Evolutionary conservation across 2,329 filamentous ascomycete genomes (phyloP).

Genomic region (Thelonectria rubi): DNA sequence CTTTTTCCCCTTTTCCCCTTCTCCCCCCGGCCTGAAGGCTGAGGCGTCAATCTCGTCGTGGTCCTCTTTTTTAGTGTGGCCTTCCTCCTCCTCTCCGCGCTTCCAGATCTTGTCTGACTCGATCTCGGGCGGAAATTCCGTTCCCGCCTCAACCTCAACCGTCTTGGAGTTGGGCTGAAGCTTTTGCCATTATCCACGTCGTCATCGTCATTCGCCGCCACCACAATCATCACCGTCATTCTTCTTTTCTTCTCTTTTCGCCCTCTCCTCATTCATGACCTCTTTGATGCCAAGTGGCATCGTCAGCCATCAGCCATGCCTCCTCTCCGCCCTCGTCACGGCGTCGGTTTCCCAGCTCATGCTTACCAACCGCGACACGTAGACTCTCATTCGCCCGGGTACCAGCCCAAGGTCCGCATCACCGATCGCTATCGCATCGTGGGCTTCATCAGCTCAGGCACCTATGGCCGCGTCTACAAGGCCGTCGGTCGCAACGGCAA

Average conservation of each 20-base stretch:
- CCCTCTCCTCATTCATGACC: not conserved
- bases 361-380: constrained; percentile 47
- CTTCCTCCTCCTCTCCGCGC: constrained; percentile 16
- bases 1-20: constrained; percentile 10
- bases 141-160: constrained; percentile 5
- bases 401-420: constrained; percentile 84
- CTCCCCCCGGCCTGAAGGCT: constrained; percentile 20
- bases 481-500: constrained; percentile 71
- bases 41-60: no score
- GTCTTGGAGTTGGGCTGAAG: constrained; percentile 6
- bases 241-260: not conserved
- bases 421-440: constrained; percentile 95
- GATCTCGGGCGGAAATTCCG: constrained; percentile 16
- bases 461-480: constrained; percentile 98
- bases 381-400: constrained; percentile 64
- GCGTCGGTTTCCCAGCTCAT: constrained; percentile 40
- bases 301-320: constrained; percentile 42
- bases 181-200: constrained; percentile 2
- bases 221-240: constrained; percentile 4
- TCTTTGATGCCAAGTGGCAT: constrained; percentile 24
- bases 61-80: constrained; percentile 12
- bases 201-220: constrained; percentile 11
- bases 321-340: constrained; percentile 48
- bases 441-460: constrained; percentile 97
- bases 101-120: constrained; percentile 25